Evolutionary conservation across 169 alveolate genomes (phyloP).

Genomic region (Besnoitia besnoiti): DNA sequence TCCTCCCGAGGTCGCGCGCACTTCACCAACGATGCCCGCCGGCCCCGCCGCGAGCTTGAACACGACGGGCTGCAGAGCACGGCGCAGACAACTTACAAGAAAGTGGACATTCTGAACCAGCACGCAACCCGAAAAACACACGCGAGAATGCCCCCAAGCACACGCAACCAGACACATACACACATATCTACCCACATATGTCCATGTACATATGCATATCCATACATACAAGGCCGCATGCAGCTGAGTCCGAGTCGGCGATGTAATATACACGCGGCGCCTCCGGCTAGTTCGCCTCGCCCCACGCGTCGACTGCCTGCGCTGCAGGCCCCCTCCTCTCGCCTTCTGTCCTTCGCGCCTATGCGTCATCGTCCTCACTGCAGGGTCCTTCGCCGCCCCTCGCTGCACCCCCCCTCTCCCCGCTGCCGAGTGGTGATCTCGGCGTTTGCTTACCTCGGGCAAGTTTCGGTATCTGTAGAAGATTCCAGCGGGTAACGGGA

Average conservation of each 20-base stretch:
- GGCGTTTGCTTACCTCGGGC: not conserved
- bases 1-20: conserved; percentile 68
- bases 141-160: not conserved
- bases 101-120: no score
- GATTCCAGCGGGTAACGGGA: conserved; percentile 50
- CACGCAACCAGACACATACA: not conserved
- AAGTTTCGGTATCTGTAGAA: conserved; percentile 53
- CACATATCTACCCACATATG: no score
- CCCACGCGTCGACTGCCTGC: not conserved
- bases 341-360: not conserved
- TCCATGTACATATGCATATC: no score
- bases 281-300: no score
- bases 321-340: not conserved
- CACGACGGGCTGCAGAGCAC: conserved; percentile 54
- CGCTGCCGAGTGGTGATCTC: not conserved
- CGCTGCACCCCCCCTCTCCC: not conserved
- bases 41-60: conserved; percentile 74
- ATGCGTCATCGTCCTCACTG: not conserved
- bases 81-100: not conserved
- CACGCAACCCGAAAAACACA: no score
- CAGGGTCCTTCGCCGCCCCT: not conserved
- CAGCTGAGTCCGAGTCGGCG: no score
- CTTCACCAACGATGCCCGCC: conserved; percentile 73
- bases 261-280: no score
- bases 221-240: no score